Percentiles rank a stretch among this genome's conserved stretches.
Conservation (phyloP, 1,139 yeast genomes). For the Taphrina flavorubra region DNA sequence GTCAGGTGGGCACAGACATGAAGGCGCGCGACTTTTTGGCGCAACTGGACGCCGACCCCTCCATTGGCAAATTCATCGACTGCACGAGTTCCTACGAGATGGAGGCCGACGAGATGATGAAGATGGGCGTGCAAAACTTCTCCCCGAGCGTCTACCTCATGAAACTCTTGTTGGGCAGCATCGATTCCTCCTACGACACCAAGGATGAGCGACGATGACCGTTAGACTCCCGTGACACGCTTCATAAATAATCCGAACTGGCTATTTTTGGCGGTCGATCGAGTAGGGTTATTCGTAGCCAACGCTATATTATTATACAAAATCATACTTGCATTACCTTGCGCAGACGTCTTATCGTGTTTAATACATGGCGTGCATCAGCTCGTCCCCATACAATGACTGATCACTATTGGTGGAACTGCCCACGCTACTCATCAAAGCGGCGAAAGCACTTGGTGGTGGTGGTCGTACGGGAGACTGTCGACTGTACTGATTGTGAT, state of each 20-base stretch:
- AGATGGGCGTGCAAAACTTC: conserved; percentile 49
- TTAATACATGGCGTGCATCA: conserved; percentile 3
- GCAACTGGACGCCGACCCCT: conserved; percentile 49
- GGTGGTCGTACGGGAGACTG: not conserved
- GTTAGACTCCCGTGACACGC: not conserved
- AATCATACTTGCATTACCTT: no score
- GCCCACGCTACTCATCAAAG: not conserved
- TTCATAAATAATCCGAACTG: no score
- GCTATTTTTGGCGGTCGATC: no score
- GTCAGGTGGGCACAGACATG: conserved; percentile 52
- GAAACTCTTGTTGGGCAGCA: conserved; percentile 47
- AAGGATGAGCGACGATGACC: conserved; percentile 27
- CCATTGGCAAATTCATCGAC: conserved; percentile 51
- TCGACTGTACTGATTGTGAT: not conserved
- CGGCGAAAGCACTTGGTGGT: not conserved
- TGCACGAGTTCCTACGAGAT: conserved; percentile 52
- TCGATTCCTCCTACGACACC: conserved; percentile 37
- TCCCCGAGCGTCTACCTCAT: conserved; percentile 51
- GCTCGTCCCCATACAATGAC: conserved; percentile 10
- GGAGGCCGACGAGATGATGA: conserved; percentile 52
- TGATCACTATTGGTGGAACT: conserved; percentile 8
- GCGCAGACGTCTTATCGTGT: not conserved
- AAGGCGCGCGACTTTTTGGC: conserved; percentile 52
- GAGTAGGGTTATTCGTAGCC: no score
- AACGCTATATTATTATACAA: no score